phyloP scores from a whole-genome alignment of 1,139 yeast species.

The Lodderomyces pseudojiufengensis region DNA sequence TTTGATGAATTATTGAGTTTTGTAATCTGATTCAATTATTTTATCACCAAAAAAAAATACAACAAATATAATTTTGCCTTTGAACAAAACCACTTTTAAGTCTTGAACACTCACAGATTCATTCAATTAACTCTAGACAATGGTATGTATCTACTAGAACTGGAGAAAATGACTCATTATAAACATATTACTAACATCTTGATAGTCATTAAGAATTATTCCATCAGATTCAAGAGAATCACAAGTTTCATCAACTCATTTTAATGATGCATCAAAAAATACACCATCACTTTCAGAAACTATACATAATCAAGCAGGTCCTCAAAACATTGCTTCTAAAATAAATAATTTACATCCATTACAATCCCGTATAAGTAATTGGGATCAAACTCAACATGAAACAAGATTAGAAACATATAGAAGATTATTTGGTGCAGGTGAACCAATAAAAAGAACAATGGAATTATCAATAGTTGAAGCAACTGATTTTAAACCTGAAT shows the following conservation, averaged over 20 bases:
- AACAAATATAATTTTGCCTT: no score
- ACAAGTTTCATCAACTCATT: constrained; percentile 43
- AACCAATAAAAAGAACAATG: constrained; percentile 86
- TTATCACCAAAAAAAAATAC: no score
- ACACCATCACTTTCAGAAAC: constrained; percentile 63
- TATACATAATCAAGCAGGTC: constrained; percentile 56
- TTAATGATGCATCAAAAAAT: constrained; percentile 53
- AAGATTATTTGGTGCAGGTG: constrained; percentile 88
- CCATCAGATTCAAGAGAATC: constrained; percentile 44
- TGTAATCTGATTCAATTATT: no score
- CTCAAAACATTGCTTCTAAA: constrained; percentile 59
- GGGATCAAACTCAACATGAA: constrained; percentile 77
- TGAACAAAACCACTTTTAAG: no score
- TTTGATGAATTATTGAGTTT: no score
- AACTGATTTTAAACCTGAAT: constrained; percentile 68
- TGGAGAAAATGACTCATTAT: no score
- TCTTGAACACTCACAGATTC: no score
- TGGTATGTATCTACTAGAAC: no score
- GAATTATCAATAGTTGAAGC: constrained; percentile 72
- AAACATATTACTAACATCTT: constrained; percentile 5
- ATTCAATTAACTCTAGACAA: no score
- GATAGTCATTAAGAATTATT: constrained; percentile 45
- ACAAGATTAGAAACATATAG: constrained; percentile 75
- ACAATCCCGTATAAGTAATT: constrained; percentile 65
- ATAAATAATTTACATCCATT: constrained; percentile 86